phyloP scores from a whole-genome alignment of 116 monocot species.

The Zostera marina region DNA sequence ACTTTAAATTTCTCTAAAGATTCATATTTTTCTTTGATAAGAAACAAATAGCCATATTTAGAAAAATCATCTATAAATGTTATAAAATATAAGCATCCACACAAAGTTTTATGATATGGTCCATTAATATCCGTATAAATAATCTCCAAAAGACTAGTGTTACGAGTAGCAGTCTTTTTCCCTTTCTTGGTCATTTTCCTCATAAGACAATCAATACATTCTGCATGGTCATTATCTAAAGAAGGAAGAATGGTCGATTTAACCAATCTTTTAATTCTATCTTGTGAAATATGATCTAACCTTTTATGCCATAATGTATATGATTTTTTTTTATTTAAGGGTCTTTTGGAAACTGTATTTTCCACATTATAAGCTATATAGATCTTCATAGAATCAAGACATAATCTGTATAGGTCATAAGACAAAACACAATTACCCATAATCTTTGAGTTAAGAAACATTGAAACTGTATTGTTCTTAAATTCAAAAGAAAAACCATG shows the following conservation, averaged over 20 bases:
- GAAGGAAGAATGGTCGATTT: too few species aligned
- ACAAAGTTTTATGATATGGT: not conserved
- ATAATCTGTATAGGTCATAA: not conserved
- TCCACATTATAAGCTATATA: too few species aligned
- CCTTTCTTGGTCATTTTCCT: not conserved
- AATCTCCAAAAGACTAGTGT: not conserved
- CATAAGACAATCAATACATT: constrained; percentile 15
- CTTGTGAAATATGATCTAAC: too few species aligned
- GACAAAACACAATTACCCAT: not conserved
- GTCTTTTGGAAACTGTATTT: too few species aligned
- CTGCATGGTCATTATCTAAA: not conserved
- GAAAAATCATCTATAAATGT: constrained; percentile 10
- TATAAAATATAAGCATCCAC: constrained; percentile 10
- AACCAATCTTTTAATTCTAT: too few species aligned
- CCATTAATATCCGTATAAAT: constrained; percentile 7
- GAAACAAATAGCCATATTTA: not conserved
- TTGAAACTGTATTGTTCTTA: too few species aligned
- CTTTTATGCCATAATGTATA: too few species aligned
- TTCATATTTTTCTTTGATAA: too few species aligned
- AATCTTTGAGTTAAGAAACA: not conserved
- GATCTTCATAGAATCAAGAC: not conserved
- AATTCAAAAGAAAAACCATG: too few species aligned
- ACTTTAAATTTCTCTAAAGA: too few species aligned
- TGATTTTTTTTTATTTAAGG: too few species aligned
- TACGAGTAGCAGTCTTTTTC: too few species aligned